Percentiles rank a stretch among this genome's conserved stretches.
phyloP scores from a whole-genome alignment of 371 early-diverging fungal species.

The Rhizomucor miehei region DNA sequence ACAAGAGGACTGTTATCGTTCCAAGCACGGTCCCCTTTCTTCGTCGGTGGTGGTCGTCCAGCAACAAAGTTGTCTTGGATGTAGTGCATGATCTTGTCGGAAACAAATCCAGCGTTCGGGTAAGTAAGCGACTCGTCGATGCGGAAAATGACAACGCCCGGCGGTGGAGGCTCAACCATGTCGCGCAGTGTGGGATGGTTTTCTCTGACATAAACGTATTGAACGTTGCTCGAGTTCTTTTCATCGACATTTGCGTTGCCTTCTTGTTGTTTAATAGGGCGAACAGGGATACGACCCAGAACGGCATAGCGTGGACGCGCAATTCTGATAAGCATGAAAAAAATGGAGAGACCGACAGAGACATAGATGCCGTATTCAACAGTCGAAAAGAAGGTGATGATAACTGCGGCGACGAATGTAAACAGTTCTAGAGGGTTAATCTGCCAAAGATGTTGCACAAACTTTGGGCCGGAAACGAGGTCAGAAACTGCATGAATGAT shows the following conservation, averaged over 20 bases:
- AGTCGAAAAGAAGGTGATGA: conserved; percentile 61
- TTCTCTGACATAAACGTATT: conserved; percentile 40
- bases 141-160: conserved; percentile 59
- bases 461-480: conserved; percentile 43
- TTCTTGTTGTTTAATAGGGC: conserved; percentile 2
- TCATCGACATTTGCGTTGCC: conserved; percentile 4
- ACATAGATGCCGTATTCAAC: conserved; percentile 71
- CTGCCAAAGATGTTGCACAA: conserved; percentile 27
- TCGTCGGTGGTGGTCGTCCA: conserved; percentile 13
- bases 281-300: conserved; percentile 36
- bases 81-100: conserved; percentile 35
- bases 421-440: conserved; percentile 52
- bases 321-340: conserved; percentile 64
- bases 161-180: conserved; percentile 38
- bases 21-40: conserved; percentile 46
- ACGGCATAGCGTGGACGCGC: conserved; percentile 63
- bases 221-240: conserved; percentile 6
- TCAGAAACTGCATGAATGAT: conserved; percentile 74
- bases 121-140: conserved; percentile 64
- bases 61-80: conserved; percentile 27
- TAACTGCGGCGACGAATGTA: conserved; percentile 45
- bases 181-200: conserved; percentile 31
- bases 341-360: conserved; percentile 59
- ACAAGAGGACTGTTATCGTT: conserved; percentile 40
- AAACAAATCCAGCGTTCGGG: conserved; percentile 59